Percentiles rank a stretch among this genome's conserved stretches.
Evolutionary conservation across 495 filamentous ascomycete species (phyloP).

Genomic region (Usnea hakonensis): DNA sequence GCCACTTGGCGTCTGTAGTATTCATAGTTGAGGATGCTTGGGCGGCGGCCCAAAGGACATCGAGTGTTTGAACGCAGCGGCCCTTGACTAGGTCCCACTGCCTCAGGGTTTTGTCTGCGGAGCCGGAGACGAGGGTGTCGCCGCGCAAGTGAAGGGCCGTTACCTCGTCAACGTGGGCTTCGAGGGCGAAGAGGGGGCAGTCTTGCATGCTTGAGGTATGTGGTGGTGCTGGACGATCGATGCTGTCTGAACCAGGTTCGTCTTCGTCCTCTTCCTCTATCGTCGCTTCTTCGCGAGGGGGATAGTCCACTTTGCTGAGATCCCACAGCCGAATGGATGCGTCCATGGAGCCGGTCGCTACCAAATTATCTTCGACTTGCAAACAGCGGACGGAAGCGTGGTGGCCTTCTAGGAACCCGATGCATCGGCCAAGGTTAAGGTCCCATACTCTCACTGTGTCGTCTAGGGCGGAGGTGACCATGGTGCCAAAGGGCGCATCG

Average conservation of each 20-base stretch:
- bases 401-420: constrained; percentile 85
- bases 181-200: constrained; percentile 76
- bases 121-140: constrained; percentile 87
- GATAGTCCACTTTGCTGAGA: constrained; percentile 59
- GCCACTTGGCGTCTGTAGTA: constrained; percentile 45
- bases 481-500: constrained; percentile 88
- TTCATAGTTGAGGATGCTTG: constrained; percentile 68
- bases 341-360: constrained; percentile 93
- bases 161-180: constrained; percentile 88
- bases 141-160: constrained; percentile 86
- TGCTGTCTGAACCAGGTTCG: constrained; percentile 48
- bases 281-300: constrained; percentile 2
- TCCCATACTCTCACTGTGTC: constrained; percentile 98
- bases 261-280: constrained; percentile 57
- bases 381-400: constrained; percentile 88
- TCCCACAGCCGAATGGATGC: constrained; percentile 95
- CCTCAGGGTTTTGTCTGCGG: constrained; percentile 90
- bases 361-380: constrained; percentile 92
- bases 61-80: constrained; percentile 91
- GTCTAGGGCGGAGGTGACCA: constrained; percentile 91
- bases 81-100: constrained; percentile 97
- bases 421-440: constrained; percentile 82
- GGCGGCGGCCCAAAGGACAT: constrained; percentile 97
- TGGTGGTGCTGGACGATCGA: constrained; percentile 45
- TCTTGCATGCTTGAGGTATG: constrained; percentile 72